Percentiles rank a stretch among this genome's conserved stretches.
These are phyloP conservation scores for Rubia occidens DNA, from an alignment of 305 asterid genomes.

Conservation along the genomic window DNA sequence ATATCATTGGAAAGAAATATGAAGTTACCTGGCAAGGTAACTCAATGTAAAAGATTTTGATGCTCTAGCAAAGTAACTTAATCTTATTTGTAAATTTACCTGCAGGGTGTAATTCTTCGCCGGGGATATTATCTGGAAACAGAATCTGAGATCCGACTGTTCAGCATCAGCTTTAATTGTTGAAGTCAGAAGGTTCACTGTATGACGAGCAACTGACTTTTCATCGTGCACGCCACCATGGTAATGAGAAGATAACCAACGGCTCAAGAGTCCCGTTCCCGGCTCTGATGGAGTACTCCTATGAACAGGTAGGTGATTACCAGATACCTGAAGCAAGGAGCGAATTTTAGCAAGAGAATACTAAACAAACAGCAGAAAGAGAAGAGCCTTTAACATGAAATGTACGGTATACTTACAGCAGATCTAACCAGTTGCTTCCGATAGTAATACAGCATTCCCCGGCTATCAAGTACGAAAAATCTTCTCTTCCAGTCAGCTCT, in stretches of 20 bases:
- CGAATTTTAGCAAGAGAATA: background rate
- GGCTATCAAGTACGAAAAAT: slow-evolving; percentile 98
- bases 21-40: background rate
- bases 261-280: slow-evolving; percentile 92
- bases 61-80: background rate
- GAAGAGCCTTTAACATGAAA: slow-evolving; percentile 76
- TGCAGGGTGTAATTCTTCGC: slow-evolving; percentile 94
- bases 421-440: slow-evolving; percentile 94
- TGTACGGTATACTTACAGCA: slow-evolving; percentile 82
- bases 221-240: slow-evolving; percentile 99
- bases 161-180: slow-evolving; percentile 99
- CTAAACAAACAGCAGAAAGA: slow-evolving; percentile 31
- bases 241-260: slow-evolving; percentile 96
- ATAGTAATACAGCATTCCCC: slow-evolving; percentile 99
- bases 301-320: slow-evolving; percentile 72
- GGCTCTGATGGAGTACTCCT: slow-evolving; percentile 83
- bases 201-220: slow-evolving; percentile 98
- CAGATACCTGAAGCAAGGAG: slow-evolving; percentile 56
- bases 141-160: slow-evolving; percentile 95
- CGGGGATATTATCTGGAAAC: slow-evolving; percentile 97
- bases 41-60: background rate
- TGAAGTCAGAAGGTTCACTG: slow-evolving; percentile 94
- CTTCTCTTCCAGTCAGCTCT: slow-evolving; percentile 99
- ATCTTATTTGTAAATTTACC: slow-evolving; percentile 28
- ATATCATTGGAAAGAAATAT: slow-evolving; percentile 27